phyloP scores from a whole-genome alignment of 2,329 filamentous ascomycete species.

The Aaosphaeria arxii region DNA sequence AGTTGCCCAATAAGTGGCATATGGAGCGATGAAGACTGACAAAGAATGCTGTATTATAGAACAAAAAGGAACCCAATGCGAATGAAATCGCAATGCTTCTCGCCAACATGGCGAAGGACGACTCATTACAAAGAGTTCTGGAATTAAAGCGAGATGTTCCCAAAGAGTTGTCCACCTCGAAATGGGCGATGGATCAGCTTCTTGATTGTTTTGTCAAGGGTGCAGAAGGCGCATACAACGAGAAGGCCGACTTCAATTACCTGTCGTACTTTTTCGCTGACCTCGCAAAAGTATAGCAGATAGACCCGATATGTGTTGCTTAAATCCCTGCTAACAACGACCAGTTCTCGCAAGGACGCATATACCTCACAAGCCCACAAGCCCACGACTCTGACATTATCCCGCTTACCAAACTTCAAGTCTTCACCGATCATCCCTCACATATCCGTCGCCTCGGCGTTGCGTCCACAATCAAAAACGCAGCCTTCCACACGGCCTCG shows the following conservation, averaged over 20 bases:
- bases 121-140: constrained; percentile 67
- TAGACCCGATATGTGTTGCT: background rate
- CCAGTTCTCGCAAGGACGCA: constrained; percentile 67
- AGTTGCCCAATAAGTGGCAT: constrained; percentile 33
- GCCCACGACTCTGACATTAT: constrained; percentile 73
- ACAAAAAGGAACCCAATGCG: constrained; percentile 73
- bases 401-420: constrained; percentile 87
- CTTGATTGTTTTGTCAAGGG: constrained; percentile 97
- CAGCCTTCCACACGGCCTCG: constrained; percentile 74
- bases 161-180: constrained; percentile 67
- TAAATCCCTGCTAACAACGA: background rate
- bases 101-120: constrained; percentile 84
- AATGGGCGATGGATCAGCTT: constrained; percentile 79
- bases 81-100: constrained; percentile 88
- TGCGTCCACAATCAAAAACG: constrained; percentile 93
- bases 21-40: background rate
- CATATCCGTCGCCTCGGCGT: constrained; percentile 86
- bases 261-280: constrained; percentile 93
- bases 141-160: constrained; percentile 66
- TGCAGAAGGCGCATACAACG: constrained; percentile 77
- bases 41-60: constrained; percentile 43
- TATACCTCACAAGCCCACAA: constrained; percentile 72
- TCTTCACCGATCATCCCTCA: constrained; percentile 89
- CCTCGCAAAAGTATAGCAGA: constrained; percentile 60
- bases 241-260: constrained; percentile 84